Percentiles rank a stretch among this genome's conserved stretches.
Conservation (phyloP, 495 filamentous ascomycete species). For the Daldinia bambusicola region DNA sequence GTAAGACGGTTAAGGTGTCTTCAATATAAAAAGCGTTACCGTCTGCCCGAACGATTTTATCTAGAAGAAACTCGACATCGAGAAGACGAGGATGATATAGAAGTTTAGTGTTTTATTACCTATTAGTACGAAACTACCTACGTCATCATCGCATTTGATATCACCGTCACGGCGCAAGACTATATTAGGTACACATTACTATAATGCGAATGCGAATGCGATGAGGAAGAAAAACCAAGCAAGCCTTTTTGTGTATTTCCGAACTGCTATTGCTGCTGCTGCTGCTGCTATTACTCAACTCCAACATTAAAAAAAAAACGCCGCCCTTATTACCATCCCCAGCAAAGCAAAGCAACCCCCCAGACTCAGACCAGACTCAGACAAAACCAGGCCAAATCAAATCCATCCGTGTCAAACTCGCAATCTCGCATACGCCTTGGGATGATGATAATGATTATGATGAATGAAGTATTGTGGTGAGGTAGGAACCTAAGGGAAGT, state of each 20-base stretch:
- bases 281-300: slow-evolving; percentile 9
- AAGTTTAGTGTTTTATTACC: no score
- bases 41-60: no score
- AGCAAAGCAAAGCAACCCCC: not conserved
- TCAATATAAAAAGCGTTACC: not conserved
- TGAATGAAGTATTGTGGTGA: slow-evolving; percentile 11
- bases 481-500: not conserved
- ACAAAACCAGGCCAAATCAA: not conserved
- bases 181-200: no score
- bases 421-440: slow-evolving; percentile 12
- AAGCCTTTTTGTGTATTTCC: slow-evolving; percentile 10
- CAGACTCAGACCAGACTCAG: not conserved
- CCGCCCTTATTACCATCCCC: slow-evolving; percentile 11
- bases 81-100: not conserved
- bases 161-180: no score
- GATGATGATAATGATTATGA: not conserved
- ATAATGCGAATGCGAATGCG: not conserved
- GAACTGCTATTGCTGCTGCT: slow-evolving; percentile 4
- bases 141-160: no score
- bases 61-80: no score
- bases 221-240: not conserved
- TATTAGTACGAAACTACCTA: no score
- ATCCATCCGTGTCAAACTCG: not conserved
- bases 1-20: not conserved
- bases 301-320: not conserved